phyloP scores from a whole-genome alignment of 257 asterid genomes.

The Nicotiana paniculata region DNA sequence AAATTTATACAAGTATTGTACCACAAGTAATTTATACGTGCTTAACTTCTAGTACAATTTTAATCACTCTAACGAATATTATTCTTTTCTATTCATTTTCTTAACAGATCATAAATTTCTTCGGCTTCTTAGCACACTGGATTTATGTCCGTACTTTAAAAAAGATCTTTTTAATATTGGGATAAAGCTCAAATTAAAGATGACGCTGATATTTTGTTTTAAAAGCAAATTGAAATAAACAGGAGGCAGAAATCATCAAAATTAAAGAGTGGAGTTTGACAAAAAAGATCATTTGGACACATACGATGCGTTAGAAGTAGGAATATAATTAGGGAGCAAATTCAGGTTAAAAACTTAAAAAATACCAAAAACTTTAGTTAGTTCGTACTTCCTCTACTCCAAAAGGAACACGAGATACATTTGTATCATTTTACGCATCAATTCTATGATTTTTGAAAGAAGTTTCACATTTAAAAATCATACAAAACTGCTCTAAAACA shows the following conservation, averaged over 20 bases:
- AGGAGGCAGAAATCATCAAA: too few species aligned
- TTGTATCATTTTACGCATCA: background rate
- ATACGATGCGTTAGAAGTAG: background rate
- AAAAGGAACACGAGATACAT: background rate
- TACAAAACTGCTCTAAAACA: too few species aligned
- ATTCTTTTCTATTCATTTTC: too few species aligned
- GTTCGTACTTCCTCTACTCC: background rate
- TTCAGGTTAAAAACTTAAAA: background rate
- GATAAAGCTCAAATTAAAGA: background rate
- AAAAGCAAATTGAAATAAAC: background rate
- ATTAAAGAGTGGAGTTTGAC: too few species aligned
- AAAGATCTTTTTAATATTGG: too few species aligned
- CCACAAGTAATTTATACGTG: too few species aligned
- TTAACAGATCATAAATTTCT: too few species aligned
- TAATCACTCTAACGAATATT: background rate
- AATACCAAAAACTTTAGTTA: background rate
- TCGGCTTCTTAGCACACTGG: background rate
- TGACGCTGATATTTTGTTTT: background rate
- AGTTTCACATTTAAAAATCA: too few species aligned
- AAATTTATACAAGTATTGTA: background rate
- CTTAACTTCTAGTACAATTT: too few species aligned
- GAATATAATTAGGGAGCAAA: background rate
- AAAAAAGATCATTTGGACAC: too few species aligned
- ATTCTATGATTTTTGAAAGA: background rate
- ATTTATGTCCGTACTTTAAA: background rate